Evolutionary conservation across 495 filamentous ascomycete genomes (phyloP), one percentile per base, ranked within the genome.

Genomic region (Aspergillus funiculosus): DNA sequence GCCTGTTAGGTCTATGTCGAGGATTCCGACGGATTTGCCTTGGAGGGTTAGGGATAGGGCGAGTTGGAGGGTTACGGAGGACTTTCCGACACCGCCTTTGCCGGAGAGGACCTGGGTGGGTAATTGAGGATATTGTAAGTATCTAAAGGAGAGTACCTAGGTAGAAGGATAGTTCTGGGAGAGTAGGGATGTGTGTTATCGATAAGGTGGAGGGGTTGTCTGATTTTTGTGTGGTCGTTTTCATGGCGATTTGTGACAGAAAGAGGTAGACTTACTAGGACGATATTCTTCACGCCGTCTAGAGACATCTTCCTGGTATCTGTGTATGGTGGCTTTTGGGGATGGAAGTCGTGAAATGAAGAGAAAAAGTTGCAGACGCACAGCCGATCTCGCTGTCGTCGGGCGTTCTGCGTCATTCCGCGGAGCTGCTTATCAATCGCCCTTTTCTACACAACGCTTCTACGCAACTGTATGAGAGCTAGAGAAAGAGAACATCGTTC

Each of bases 51-150:
- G 82, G 4, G 91, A 86, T 30, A 97, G 81, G 5, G 92, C 92
- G 7, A 98, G 82, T 62, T 97, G 94, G 3, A 90, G 89, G 9
- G 92, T 97, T 5, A 95, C 80, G 36, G 89, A 95, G 43, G 92
- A 98, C 75, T 98, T 98, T 10, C 92, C 92, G 2, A 98, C 92
- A 48, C 92, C 92, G 51, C 92, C 92, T 73, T 98, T 98, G 55
- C 92, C 92, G 5, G 94, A 97, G 47, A 98, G 87, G 52, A 98
- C 63, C 69, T 73, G 48, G n/a, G n/a, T n/a, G n/a, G n/a, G n/a
- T 21, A 44, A 19, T 30, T 36, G 19, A 18, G 7, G 6, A 8
- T 24, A 5, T 18, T 25, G 39, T 44, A 20, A 24, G 9, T 39
- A 18, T 21, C 6, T 44, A 24, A 15, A 20, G 31, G 10, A 30